phyloP scores from a whole-genome alignment of 2,329 filamentous ascomycete species.

The Dothideomycetes sp. region DNA sequence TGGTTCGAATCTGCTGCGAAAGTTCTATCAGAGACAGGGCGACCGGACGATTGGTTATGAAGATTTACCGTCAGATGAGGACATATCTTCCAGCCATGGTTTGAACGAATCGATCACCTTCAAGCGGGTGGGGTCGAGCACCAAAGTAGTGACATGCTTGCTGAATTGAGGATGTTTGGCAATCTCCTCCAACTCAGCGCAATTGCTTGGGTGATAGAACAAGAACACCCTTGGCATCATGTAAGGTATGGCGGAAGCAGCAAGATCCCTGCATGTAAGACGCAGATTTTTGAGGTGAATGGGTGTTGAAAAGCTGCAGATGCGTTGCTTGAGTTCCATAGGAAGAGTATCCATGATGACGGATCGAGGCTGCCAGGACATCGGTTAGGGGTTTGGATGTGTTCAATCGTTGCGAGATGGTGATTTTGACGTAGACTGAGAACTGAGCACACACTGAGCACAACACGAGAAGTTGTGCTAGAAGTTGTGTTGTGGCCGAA shows the following conservation, averaged over 20 bases:
- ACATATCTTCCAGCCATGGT: too few relatives aligned
- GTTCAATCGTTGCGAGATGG: too few relatives aligned
- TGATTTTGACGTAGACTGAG: too few relatives aligned
- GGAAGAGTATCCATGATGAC: background rate
- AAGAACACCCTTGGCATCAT: background rate
- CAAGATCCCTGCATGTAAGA: background rate
- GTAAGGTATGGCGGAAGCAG: background rate
- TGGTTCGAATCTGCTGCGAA: too few relatives aligned
- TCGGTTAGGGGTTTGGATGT: too few relatives aligned
- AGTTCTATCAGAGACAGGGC: too few relatives aligned
- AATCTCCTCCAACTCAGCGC: background rate
- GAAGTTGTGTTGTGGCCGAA: too few relatives aligned
- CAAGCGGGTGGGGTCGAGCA: background rate
- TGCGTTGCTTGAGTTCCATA: background rate
- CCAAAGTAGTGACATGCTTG: slow-evolving; percentile 5
- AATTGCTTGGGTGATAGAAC: background rate
- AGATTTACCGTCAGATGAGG: too few relatives aligned
- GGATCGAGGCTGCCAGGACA: too few relatives aligned
- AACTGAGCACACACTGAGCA: too few relatives aligned
- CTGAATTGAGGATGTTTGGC: background rate
- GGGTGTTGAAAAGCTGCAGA: background rate
- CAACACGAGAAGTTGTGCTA: too few relatives aligned
- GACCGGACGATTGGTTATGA: too few relatives aligned
- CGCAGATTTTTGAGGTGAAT: background rate
- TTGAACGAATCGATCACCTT: background rate